phyloP scores from a whole-genome alignment of 2,329 filamentous ascomycete genomes.

The Talaromyces rugulosus region DNA sequence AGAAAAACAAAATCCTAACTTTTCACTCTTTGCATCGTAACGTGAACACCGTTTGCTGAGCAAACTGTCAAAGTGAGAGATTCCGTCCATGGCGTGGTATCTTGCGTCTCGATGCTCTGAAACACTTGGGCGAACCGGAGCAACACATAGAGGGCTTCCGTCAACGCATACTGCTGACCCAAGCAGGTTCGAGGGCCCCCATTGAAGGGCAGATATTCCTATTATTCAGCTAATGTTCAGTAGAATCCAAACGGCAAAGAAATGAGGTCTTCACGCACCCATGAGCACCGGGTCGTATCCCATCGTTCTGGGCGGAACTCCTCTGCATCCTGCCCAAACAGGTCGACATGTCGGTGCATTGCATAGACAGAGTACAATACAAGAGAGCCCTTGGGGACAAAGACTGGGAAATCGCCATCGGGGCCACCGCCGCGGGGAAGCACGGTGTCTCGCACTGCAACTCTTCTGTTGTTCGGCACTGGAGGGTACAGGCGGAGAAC shows the following conservation, averaged over 20 bases:
- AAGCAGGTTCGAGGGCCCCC: constrained; percentile 23
- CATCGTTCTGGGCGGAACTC: constrained; percentile 28
- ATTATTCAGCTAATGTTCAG: too few relatives aligned
- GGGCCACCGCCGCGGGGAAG: constrained; percentile 50
- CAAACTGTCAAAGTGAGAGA: background rate
- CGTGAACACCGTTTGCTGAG: background rate
- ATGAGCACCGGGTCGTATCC: constrained; percentile 10
- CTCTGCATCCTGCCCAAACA: constrained; percentile 21
- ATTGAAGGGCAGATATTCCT: constrained; percentile 23
- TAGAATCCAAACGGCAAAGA: too few relatives aligned
- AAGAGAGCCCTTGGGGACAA: constrained; percentile 23
- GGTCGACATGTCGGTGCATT: constrained; percentile 36
- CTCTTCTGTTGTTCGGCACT: constrained; percentile 31
- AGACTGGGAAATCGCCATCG: constrained; percentile 33
- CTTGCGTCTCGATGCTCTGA: background rate
- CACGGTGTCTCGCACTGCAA: constrained; percentile 21
- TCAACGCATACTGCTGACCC: constrained; percentile 12
- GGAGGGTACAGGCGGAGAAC: constrained; percentile 23
- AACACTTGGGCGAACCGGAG: background rate
- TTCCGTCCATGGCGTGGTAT: background rate
- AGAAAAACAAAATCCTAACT: too few relatives aligned
- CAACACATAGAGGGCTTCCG: background rate
- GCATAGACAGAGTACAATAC: constrained; percentile 36
- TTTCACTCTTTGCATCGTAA: background rate
- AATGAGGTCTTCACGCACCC: background rate